Evolutionary conservation across 2,329 filamentous ascomycete species (phyloP).

Genomic region (Cytospora chrysosperma): DNA sequence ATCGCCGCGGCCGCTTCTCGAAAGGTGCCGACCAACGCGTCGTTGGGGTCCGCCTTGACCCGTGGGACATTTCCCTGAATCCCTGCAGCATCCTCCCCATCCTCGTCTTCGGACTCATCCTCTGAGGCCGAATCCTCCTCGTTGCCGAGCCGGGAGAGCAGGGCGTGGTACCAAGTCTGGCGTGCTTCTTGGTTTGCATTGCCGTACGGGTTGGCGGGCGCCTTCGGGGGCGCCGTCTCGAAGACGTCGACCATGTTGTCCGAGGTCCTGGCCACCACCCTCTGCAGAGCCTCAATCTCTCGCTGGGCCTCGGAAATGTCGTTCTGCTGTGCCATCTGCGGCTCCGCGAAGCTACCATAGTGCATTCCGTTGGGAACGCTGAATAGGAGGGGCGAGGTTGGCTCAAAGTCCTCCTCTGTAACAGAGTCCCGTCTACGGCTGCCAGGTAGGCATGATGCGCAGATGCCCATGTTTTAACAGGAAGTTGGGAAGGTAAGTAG

Average conservation of each 20-base stretch:
- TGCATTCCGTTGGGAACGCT: slow-evolving; percentile 58
- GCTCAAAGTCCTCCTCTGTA: slow-evolving; percentile 49
- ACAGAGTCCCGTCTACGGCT: slow-evolving; percentile 7
- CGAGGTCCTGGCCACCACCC: slow-evolving; percentile 62
- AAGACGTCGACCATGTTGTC: slow-evolving; percentile 68
- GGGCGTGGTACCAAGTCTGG: slow-evolving; percentile 57
- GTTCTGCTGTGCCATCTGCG: slow-evolving; percentile 51
- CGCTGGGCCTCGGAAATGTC: slow-evolving; percentile 61
- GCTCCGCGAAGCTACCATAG: slow-evolving; percentile 63
- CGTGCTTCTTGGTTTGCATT: slow-evolving; percentile 55
- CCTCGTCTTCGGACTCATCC: slow-evolving; percentile 41
- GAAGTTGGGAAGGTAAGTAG: not conserved
- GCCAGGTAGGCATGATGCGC: slow-evolving; percentile 15
- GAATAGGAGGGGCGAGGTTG: slow-evolving; percentile 54
- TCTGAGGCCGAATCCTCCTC: slow-evolving; percentile 39
- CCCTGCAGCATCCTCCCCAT: slow-evolving; percentile 45
- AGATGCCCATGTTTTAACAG: slow-evolving; percentile 13
- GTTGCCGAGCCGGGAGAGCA: slow-evolving; percentile 58
- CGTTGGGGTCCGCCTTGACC: slow-evolving; percentile 40
- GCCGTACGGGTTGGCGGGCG: slow-evolving; percentile 40
- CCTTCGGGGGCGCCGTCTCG: slow-evolving; percentile 56
- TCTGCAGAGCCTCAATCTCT: slow-evolving; percentile 63
- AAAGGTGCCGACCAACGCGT: slow-evolving; percentile 57
- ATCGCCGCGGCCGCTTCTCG: slow-evolving; percentile 56
- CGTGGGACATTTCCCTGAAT: slow-evolving; percentile 39